Evolutionary conservation across 164 flowering plant genomes (phyloP).

Genomic region (Kingdonia uniflora): DNA sequence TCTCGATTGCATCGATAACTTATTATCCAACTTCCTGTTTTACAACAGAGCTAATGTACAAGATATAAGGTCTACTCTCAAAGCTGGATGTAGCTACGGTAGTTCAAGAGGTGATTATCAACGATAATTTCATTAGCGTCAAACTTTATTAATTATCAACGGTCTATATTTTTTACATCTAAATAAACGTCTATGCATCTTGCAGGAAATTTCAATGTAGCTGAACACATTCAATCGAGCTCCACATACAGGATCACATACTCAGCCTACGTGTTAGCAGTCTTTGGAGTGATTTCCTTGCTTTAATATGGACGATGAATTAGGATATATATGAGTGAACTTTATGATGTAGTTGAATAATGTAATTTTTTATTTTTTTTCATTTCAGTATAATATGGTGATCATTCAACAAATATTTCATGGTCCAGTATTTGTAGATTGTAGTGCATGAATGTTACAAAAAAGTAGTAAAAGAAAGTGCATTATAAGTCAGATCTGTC

Average conservation of each 20-base stretch:
- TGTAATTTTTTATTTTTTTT: no score
- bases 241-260: slow-evolving; percentile 2
- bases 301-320: neutral
- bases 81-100: slow-evolving; percentile 56
- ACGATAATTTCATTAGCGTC: no score
- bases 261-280: slow-evolving; percentile 2
- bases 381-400: no score
- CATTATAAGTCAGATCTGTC: no score
- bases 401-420: no score
- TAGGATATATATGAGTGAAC: no score
- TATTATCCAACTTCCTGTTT: slow-evolving; percentile 42
- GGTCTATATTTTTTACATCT: no score
- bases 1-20: slow-evolving; percentile 48
- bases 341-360: no score
- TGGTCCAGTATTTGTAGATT: no score
- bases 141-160: no score
- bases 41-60: slow-evolving; percentile 54
- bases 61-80: slow-evolving; percentile 46
- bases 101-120: slow-evolving; percentile 38
- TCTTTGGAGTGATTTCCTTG: slow-evolving; percentile 8
- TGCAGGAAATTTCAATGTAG: slow-evolving; percentile 70
- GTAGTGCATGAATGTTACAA: no score
- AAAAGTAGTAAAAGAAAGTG: no score
- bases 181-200: neutral
- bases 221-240: slow-evolving; percentile 43